Conservation (phyloP, 805 yeast species). For the Candida caryicola region DNA sequence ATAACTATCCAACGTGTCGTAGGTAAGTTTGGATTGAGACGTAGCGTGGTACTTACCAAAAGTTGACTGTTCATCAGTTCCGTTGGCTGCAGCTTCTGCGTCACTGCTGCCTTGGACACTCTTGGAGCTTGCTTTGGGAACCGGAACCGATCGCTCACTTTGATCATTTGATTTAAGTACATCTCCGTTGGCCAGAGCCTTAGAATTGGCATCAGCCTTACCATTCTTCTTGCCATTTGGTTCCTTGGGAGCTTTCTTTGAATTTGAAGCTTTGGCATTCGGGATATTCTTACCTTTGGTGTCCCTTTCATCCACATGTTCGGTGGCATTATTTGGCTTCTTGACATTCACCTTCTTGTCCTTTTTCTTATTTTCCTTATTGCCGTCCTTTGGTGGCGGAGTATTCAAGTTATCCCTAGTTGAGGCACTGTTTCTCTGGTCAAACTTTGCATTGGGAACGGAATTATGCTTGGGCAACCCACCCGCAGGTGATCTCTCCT, state of each 20-base stretch:
- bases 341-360: not conserved
- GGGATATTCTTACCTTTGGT: not conserved
- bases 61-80: not conserved
- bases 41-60: not conserved
- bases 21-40: constrained; percentile 40
- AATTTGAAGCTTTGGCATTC: not conserved
- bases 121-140: constrained; percentile 1
- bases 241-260: too few relatives aligned
- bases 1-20: constrained; percentile 50
- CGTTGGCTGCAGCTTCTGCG: too few relatives aligned
- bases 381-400: too few relatives aligned
- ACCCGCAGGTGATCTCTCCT: too few relatives aligned
- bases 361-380: not conserved
- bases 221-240: constrained; percentile 1
- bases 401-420: too few relatives aligned
- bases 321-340: not conserved
- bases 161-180: not conserved
- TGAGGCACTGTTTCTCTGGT: too few relatives aligned
- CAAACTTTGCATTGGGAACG: too few relatives aligned
- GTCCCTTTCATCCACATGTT: not conserved
- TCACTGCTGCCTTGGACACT: too few relatives aligned
- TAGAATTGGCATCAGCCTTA: not conserved
- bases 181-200: constrained; percentile 1
- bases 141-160: too few relatives aligned
- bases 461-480: too few relatives aligned